Conservation (phyloP, 148 eudicot species). For the Rhododendron mucronatum region DNA sequence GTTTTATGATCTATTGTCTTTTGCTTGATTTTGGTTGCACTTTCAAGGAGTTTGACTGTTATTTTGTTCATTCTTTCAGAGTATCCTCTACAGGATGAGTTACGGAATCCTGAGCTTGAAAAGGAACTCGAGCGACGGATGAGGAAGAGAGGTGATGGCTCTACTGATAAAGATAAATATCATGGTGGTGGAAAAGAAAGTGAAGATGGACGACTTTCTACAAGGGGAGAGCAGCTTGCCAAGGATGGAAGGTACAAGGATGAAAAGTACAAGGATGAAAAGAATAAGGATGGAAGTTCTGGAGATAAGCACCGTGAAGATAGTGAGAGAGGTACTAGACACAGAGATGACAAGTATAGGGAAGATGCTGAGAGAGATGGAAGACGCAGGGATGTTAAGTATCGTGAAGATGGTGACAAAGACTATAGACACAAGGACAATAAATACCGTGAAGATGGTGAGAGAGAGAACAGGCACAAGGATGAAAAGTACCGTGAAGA, state of each 20-base stretch:
- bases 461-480: constrained; percentile 26
- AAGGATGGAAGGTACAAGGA: constrained; percentile 57
- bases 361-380: constrained; percentile 21
- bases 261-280: constrained; percentile 57
- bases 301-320: constrained; percentile 42
- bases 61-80: constrained; percentile 19
- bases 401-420: constrained; percentile 14
- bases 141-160: constrained; percentile 60
- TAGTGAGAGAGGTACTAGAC: constrained; percentile 44
- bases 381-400: constrained; percentile 13
- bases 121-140: constrained; percentile 63
- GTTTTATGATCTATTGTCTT: not conserved
- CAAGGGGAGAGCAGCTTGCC: constrained; percentile 42
- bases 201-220: constrained; percentile 49
- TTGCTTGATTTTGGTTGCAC: not conserved
- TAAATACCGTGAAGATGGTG: constrained; percentile 29
- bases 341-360: constrained; percentile 31
- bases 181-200: constrained; percentile 46
- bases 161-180: constrained; percentile 59
- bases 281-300: constrained; percentile 48
- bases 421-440: constrained; percentile 18
- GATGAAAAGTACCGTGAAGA: constrained; percentile 35
- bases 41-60: not conserved
- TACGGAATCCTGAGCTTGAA: constrained; percentile 49
- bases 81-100: constrained; percentile 35